Evolutionary conservation across 2,329 filamentous ascomycete genomes (phyloP).

Genomic region (Pseudogymnoascus sp.): DNA sequence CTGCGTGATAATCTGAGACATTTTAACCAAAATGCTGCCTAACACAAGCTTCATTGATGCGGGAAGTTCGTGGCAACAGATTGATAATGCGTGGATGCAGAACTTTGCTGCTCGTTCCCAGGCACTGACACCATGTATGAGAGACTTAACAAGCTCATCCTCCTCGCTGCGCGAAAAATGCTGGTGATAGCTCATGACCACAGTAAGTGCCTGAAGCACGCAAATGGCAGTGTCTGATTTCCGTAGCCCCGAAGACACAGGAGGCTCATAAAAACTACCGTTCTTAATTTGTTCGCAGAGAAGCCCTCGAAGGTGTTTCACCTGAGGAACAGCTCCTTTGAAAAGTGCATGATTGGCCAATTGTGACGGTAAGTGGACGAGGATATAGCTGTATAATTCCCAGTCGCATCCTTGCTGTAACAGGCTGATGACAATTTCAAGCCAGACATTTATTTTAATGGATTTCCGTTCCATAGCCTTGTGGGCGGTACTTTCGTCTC

Average conservation of each 20-base stretch:
- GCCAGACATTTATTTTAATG: constrained; percentile 42
- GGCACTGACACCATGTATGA: constrained; percentile 73
- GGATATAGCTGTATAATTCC: constrained; percentile 86
- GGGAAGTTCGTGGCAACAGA: constrained; percentile 92
- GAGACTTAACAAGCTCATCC: constrained; percentile 80
- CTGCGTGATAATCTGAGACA: constrained; percentile 94
- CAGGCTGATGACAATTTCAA: constrained; percentile 69
- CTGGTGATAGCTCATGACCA: constrained; percentile 83
- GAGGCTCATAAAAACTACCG: constrained; percentile 73
- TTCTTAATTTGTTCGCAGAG: constrained; percentile 77
- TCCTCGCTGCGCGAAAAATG: constrained; percentile 77
- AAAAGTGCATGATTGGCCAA: constrained; percentile 87
- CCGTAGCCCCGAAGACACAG: constrained; percentile 66
- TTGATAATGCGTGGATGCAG: constrained; percentile 88
- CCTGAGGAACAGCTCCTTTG: constrained; percentile 59
- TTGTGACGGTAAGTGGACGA: constrained; percentile 80
- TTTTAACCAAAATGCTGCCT: constrained; percentile 79
- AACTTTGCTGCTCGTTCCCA: constrained; percentile 83
- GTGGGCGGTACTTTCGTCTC: constrained; percentile 4
- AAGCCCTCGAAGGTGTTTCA: constrained; percentile 65
- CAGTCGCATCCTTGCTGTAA: constrained; percentile 70
- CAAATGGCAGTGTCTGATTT: constrained; percentile 85
- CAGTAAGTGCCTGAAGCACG: constrained; percentile 76
- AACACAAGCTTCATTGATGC: constrained; percentile 78
- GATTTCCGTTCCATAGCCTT: constrained; percentile 6